Evolutionary conservation across 108 stramenopile species (phyloP), one percentile per base, ranked within the genome.

Genomic region (Cyclostephanos tholiformis): DNA sequence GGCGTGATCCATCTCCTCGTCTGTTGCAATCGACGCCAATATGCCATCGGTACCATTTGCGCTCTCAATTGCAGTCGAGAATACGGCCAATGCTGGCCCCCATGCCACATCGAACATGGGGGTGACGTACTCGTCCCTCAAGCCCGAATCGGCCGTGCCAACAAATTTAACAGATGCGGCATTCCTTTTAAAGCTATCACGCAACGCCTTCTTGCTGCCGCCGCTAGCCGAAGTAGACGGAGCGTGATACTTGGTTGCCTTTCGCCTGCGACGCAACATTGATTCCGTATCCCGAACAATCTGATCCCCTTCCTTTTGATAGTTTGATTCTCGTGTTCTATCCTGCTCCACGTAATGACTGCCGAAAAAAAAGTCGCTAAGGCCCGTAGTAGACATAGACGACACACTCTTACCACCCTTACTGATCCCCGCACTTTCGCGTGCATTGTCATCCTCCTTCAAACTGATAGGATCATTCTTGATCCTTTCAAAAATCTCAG

Each of bases 61-160:
- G 10, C 89, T 89, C 74, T 96, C 94, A 84, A 97, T 88, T n/a
- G 89, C 92, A 44, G 95, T 96, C 10, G 96, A 96, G 66, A 99
- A 97, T 7, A 91, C 96, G 6, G 96, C 97, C 29, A 98, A 77
- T 59, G 96, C 89, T 36, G 99, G 96, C 16, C 96, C 97, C 99
- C 99, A 99, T 9, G 96, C 91, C 22, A 98, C 97, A 46, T 97
- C 97, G 72, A 97, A 97, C 99, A 99, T 98, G 27, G 99, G 95
- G 44, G 85, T 77, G 30, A 97, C 95, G 78, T 88, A 95, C 69
- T 97, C 96, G 67, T 94, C 94, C 56, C 84, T 79, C 36, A 92
- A 69, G 22, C 91, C 91, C 58, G 87, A 88, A 70, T 90, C 90
- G 25, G 86, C 87, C 5, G 95, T 91, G 14, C 88, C 72, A 25